phyloP scores from a whole-genome alignment of 176 grass and related monocot species.

The Bolboschoenus planiculmis region DNA sequence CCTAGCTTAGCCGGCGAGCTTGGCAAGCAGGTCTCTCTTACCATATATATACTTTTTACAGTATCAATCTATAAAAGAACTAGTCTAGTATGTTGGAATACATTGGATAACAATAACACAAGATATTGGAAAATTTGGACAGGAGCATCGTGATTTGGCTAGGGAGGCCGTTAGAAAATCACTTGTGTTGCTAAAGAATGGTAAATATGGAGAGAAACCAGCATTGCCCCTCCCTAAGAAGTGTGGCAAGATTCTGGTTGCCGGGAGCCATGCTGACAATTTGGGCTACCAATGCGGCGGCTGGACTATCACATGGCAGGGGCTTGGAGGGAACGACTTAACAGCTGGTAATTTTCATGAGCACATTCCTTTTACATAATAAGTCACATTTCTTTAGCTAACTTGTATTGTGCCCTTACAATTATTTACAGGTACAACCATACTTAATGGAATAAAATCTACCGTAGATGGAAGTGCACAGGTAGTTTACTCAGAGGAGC shows the following conservation, averaged over 20 bases:
- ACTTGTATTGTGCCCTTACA: neutral
- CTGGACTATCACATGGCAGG: conserved; percentile 74
- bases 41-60: conserved; percentile 11
- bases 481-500: conserved; percentile 46
- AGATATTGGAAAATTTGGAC: neutral
- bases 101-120: neutral
- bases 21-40: conserved; percentile 32
- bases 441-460: conserved; percentile 38
- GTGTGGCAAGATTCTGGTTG: conserved; percentile 36
- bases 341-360: conserved; percentile 29
- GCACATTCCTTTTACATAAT: neutral
- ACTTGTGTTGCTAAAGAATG: conserved; percentile 53
- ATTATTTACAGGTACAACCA: conserved; percentile 42
- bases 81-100: neutral
- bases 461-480: conserved; percentile 38
- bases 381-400: neutral
- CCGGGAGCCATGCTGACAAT: conserved; percentile 52
- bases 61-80: conserved; percentile 3
- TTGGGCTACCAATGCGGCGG: conserved; percentile 72
- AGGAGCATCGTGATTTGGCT: conserved; percentile 68
- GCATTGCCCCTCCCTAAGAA: conserved; percentile 47
- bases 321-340: conserved; percentile 36
- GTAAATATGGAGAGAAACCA: conserved; percentile 30
- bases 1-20: conserved; percentile 42
- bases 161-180: conserved; percentile 70